Evolutionary conservation across 345 rosid species (phyloP).

Genomic region (Pugionium cornutum): DNA sequence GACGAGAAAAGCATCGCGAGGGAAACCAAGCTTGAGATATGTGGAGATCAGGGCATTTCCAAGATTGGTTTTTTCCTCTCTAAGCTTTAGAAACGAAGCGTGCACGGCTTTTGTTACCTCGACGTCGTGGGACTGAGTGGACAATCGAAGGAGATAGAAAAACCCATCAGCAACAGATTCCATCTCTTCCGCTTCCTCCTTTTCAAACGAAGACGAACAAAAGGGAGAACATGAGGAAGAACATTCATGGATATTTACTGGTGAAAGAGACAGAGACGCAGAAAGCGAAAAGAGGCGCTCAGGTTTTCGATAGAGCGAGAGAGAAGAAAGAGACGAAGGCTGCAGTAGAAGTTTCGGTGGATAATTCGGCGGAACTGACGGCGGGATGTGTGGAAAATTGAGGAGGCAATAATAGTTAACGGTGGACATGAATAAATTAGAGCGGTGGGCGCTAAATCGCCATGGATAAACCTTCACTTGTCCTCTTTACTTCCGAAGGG

Average conservation of each 20-base stretch:
- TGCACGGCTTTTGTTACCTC: constrained; percentile 62
- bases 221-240: constrained; percentile 17
- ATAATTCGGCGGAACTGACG: constrained; percentile 14
- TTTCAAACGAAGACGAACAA: background rate
- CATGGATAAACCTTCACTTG: constrained; percentile 33
- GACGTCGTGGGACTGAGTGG: constrained; percentile 49
- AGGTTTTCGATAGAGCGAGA: constrained; percentile 29
- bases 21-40: constrained; percentile 63
- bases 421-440: constrained; percentile 48
- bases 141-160: constrained; percentile 51
- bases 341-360: constrained; percentile 8
- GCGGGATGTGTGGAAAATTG: constrained; percentile 35
- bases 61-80: constrained; percentile 44
- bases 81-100: constrained; percentile 58
- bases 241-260: background rate
- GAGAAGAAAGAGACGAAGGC: constrained; percentile 21
- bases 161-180: constrained; percentile 37
- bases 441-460: constrained; percentile 36
- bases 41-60: constrained; percentile 58
- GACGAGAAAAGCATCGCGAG: constrained; percentile 52
- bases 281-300: constrained; percentile 32
- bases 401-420: constrained; percentile 41
- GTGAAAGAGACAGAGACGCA: constrained; percentile 34
- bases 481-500: background rate
- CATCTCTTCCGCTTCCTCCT: constrained; percentile 23